A percentile compares a stretch with the other conserved stretches of the same genome.
Conservation (phyloP, 108 stramenopile genomes). For the Licmophora abbreviata region DNA sequence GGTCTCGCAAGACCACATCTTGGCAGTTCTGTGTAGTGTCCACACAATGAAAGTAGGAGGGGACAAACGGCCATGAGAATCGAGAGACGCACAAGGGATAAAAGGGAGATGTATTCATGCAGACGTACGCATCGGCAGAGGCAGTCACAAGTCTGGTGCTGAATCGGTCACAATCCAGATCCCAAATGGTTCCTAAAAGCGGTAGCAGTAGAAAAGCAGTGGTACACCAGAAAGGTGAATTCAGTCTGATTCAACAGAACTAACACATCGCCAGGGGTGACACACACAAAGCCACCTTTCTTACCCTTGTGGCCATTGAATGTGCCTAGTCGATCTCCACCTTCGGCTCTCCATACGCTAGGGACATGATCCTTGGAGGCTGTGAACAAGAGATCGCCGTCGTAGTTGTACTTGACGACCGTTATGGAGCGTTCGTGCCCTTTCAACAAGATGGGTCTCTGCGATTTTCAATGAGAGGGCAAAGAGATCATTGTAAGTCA, state of each 20-base stretch:
- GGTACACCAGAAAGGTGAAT: no score
- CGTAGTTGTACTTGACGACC: slow-evolving; percentile 92
- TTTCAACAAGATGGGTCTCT: slow-evolving; percentile 95
- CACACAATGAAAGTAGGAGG: no score
- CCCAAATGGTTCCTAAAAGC: slow-evolving; percentile 99
- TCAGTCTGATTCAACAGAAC: no score
- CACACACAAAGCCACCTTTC: no score
- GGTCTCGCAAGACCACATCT: slow-evolving; percentile 89
- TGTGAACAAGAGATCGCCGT: slow-evolving; percentile 96
- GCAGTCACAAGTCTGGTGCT: slow-evolving; percentile 70
- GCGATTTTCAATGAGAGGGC: not conserved
- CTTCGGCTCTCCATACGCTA: slow-evolving; percentile 89
- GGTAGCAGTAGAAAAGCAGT: no score
- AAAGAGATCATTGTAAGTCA: not conserved
- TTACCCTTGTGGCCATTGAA: slow-evolving; percentile 94
- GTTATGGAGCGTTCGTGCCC: slow-evolving; percentile 99
- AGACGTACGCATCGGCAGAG: slow-evolving; percentile 80
- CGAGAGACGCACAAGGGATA: no score
- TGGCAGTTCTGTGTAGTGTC: no score
- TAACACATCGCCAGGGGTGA: no score
- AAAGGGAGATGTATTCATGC: slow-evolving; percentile 24
- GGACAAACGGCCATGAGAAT: no score
- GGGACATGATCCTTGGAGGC: slow-evolving; percentile 89
- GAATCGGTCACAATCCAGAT: slow-evolving; percentile 87
- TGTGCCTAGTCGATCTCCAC: slow-evolving; percentile 94